A percentile compares a stretch with the other conserved stretches of the same genome.
phyloP scores from a whole-genome alignment of 176 grass and related monocot genomes.

The Ananas comosus region DNA sequence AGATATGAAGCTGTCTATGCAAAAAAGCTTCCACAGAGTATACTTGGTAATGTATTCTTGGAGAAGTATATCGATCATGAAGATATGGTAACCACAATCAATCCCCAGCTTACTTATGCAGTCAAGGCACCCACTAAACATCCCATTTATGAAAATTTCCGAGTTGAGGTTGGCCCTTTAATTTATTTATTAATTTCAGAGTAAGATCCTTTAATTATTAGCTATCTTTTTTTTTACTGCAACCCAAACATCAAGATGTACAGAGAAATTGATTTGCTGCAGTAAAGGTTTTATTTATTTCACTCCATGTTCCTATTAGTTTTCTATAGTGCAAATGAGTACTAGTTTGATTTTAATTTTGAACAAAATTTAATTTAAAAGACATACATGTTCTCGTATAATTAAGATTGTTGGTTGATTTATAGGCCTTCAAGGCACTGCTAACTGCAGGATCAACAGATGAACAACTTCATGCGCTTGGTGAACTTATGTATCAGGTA shows the following conservation, averaged over 20 bases:
- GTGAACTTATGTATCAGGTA: slow-evolving; percentile 98
- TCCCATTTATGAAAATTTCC: slow-evolving; percentile 91
- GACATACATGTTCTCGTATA: too few species aligned
- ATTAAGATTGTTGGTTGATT: not conserved
- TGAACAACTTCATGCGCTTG: slow-evolving; percentile 69
- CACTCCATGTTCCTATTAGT: too few species aligned
- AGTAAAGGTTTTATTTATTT: too few species aligned
- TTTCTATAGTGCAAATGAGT: too few species aligned
- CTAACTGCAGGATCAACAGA: slow-evolving; percentile 71
- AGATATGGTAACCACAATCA: slow-evolving; percentile 55
- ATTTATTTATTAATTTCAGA: not conserved
- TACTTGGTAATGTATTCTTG: slow-evolving; percentile 53
- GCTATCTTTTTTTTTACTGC: not conserved
- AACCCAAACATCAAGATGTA: too few species aligned
- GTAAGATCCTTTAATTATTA: not conserved
- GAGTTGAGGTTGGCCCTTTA: slow-evolving; percentile 62
- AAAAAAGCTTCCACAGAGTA: slow-evolving; percentile 66
- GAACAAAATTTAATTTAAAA: not conserved
- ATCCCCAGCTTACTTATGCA: slow-evolving; percentile 55
- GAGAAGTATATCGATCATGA: slow-evolving; percentile 71
- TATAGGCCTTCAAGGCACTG: slow-evolving; percentile 75
- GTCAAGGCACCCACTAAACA: slow-evolving; percentile 81
- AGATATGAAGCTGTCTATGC: slow-evolving; percentile 84
- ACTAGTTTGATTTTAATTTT: too few species aligned
- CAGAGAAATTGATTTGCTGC: too few species aligned